These are phyloP conservation scores for Cinchona pubescens DNA, from an alignment of 257 asterid genomes.

Conservation along the genomic window DNA sequence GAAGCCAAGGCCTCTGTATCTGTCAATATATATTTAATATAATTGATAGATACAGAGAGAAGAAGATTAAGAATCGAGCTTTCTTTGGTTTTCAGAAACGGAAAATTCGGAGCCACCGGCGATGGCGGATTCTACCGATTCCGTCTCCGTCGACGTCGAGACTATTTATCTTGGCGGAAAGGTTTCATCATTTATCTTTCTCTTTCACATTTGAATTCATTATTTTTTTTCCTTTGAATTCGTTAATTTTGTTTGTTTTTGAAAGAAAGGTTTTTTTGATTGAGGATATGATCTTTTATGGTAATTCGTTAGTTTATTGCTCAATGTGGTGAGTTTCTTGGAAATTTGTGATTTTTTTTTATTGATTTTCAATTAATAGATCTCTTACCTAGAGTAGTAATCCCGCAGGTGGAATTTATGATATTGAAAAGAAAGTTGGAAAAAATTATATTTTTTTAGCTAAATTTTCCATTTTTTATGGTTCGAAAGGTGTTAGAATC, in stretches of 20 bases:
- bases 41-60: slow-evolving; percentile 9
- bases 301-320: not conserved
- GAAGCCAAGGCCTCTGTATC: slow-evolving; percentile 8
- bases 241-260: not conserved
- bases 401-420: not conserved
- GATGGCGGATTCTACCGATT: slow-evolving; percentile 40
- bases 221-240: not conserved
- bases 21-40: not conserved
- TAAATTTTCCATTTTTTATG: not conserved
- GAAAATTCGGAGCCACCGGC: slow-evolving; percentile 29
- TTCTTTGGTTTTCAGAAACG: slow-evolving; percentile 13
- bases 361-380: not conserved
- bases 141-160: slow-evolving; percentile 36
- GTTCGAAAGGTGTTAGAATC: not conserved
- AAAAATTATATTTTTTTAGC: not conserved
- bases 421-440: not conserved
- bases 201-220: not conserved
- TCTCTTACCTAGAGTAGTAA: not conserved
- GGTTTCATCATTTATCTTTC: slow-evolving; percentile 27
- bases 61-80: slow-evolving; percentile 17
- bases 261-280: too few species aligned
- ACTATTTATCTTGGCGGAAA: slow-evolving; percentile 48
- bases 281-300: not conserved
- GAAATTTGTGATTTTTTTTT: not conserved
- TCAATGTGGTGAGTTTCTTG: not conserved